phyloP scores from a whole-genome alignment of 2,329 filamentous ascomycete genomes.

The Trichoderma hamatum region DNA sequence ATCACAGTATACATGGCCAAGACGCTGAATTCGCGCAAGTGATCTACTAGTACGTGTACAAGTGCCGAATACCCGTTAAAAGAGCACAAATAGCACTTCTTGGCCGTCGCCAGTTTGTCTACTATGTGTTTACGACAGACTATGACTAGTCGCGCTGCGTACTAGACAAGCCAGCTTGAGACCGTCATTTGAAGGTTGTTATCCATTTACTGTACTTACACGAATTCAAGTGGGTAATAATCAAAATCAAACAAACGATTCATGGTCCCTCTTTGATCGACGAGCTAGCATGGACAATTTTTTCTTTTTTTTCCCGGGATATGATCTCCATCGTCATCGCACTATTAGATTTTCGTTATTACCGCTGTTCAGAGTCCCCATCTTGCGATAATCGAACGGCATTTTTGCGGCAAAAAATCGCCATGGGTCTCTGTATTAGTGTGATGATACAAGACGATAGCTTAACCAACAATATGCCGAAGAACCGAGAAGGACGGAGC shows the following conservation, averaged over 20 bases:
- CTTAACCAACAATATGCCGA: not conserved
- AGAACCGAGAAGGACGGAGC: not conserved
- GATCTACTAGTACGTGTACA: not conserved
- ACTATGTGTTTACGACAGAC: not conserved
- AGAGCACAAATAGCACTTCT: not conserved
- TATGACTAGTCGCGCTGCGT: not conserved
- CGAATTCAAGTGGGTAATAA: not conserved
- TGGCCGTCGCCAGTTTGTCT: not conserved
- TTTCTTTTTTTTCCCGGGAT: not conserved
- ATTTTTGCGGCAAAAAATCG: slow-evolving; percentile 9
- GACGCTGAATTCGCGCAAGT: slow-evolving; percentile 5
- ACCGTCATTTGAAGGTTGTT: not conserved
- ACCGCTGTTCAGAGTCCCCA: not conserved
- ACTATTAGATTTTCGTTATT: not conserved
- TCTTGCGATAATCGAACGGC: not conserved
- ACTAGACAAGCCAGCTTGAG: not conserved
- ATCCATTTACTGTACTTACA: not conserved
- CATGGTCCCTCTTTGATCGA: not conserved
- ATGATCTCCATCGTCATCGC: not conserved
- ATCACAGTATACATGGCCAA: not conserved
- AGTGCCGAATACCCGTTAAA: slow-evolving; percentile 5
- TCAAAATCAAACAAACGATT: not conserved
- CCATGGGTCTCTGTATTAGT: slow-evolving; percentile 6
- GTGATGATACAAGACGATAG: not conserved
- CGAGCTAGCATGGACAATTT: not conserved